phyloP scores from a whole-genome alignment of 2,329 filamentous ascomycete genomes.

The Aspergillus alliaceus region DNA sequence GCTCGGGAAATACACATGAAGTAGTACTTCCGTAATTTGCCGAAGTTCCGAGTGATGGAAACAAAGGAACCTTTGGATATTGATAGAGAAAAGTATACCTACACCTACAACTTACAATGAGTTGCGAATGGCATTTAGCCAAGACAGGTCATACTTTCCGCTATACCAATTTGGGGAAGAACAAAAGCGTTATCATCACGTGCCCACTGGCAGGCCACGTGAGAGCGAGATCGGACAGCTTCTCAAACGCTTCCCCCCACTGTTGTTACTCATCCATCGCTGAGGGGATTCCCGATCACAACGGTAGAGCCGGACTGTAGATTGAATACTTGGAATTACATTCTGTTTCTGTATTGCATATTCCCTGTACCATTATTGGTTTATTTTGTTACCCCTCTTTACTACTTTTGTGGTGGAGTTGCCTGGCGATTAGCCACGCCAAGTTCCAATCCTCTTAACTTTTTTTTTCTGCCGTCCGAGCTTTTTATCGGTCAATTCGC shows the following conservation, averaged over 20 bases:
- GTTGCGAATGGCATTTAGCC: too few species aligned
- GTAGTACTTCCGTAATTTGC: too few species aligned
- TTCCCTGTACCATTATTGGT: background rate
- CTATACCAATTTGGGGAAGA: background rate
- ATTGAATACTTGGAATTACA: background rate
- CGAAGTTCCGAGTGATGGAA: too few species aligned
- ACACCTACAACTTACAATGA: too few species aligned
- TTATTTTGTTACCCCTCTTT: background rate
- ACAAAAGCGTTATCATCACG: too few species aligned
- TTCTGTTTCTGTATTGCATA: background rate
- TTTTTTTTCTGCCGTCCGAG: conserved; percentile 12
- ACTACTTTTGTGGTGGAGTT: background rate
- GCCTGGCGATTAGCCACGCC: conserved; percentile 1
- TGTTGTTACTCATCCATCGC: conserved; percentile 15
- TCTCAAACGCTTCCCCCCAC: conserved; percentile 6
- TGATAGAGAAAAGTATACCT: too few species aligned
- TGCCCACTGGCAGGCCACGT: too few species aligned
- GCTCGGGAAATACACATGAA: too few species aligned
- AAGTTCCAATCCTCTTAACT: too few species aligned
- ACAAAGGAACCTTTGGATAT: too few species aligned
- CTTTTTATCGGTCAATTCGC: conserved; percentile 15
- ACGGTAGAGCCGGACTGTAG: background rate
- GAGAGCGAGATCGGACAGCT: conserved; percentile 25
- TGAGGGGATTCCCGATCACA: background rate
- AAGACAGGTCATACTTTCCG: too few species aligned